Evolutionary conservation across 495 filamentous ascomycete genomes (phyloP).

Genomic region (Penicillium desertorum): DNA sequence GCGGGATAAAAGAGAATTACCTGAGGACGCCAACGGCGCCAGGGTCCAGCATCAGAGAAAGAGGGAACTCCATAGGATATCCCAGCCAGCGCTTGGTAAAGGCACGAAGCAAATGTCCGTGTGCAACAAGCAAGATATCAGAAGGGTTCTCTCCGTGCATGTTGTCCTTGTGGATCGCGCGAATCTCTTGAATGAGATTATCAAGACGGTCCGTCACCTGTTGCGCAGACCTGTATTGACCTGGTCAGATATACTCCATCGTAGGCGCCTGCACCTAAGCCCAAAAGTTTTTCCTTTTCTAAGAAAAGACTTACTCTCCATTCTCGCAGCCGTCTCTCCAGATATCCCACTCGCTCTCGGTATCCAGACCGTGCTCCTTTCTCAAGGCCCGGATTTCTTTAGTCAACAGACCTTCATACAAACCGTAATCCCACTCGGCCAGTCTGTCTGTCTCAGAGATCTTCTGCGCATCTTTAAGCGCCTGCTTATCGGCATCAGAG

Average conservation of each 20-base stretch:
- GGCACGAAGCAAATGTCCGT: conserved; percentile 75
- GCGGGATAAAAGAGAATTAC: conserved; percentile 23
- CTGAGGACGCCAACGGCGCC: conserved; percentile 73
- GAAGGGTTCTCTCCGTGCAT: conserved; percentile 49
- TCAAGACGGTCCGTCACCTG: conserved; percentile 67
- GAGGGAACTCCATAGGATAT: conserved; percentile 60
- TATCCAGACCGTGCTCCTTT: conserved; percentile 57
- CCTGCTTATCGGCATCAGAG: conserved; percentile 34
- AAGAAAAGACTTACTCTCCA: conserved; percentile 38
- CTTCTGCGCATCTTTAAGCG: conserved; percentile 27
- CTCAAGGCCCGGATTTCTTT: conserved; percentile 62
- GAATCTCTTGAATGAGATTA: conserved; percentile 64
- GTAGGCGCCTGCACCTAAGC: neutral
- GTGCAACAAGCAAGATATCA: conserved; percentile 64
- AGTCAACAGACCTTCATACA: conserved; percentile 77
- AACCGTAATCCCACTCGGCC: conserved; percentile 85
- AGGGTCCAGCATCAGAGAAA: conserved; percentile 70
- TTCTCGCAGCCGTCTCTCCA: conserved; percentile 78
- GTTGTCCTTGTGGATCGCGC: conserved; percentile 45
- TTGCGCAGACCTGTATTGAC: conserved; percentile 40
- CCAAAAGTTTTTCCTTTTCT: neutral
- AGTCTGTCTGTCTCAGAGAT: conserved; percentile 65
- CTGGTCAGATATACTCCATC: neutral
- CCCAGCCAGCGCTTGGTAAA: conserved; percentile 78
- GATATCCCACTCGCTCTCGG: conserved; percentile 65